These are phyloP conservation scores for Quercus rubra DNA, from an alignment of 306 rosid species.

Conservation along the genomic window DNA sequence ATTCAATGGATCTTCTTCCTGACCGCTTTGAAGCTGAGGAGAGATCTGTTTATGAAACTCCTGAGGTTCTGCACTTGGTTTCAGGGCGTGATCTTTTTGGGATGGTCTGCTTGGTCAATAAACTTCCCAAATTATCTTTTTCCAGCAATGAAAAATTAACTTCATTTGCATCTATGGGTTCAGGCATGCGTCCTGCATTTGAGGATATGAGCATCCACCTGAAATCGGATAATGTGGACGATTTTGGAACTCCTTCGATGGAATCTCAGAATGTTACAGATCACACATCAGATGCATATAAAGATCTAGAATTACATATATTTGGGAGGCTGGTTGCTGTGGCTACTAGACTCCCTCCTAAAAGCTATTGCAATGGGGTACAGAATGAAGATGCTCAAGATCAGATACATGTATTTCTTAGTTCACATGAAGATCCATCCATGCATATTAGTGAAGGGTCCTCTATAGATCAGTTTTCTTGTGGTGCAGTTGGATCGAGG, in stretches of 20 bases:
- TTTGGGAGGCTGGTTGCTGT: conserved; percentile 77
- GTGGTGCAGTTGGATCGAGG: conserved; percentile 39
- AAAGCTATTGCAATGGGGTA: conserved; percentile 28
- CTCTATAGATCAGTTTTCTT: conserved; percentile 26
- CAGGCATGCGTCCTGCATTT: conserved; percentile 29
- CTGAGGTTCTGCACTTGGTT: conserved; percentile 89
- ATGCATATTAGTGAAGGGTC: conserved; percentile 22
- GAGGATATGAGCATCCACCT: conserved; percentile 27
- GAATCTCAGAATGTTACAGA: conserved; percentile 22
- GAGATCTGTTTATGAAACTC: conserved; percentile 82
- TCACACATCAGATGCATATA: conserved; percentile 56
- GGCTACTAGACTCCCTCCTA: conserved; percentile 66
- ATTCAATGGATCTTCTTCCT: conserved; percentile 76
- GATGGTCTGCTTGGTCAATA: conserved; percentile 62
- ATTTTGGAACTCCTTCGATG: conserved; percentile 29
- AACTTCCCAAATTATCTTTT: conserved; percentile 46
- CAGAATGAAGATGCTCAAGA: conserved; percentile 54
- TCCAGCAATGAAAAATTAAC: conserved; percentile 40
- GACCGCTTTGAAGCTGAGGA: conserved; percentile 97
- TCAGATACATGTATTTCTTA: conserved; percentile 69
- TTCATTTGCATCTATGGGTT: conserved; percentile 36
- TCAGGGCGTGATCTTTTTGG: conserved; percentile 97
- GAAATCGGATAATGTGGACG: conserved; percentile 26
- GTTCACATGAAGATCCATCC: conserved; percentile 34
- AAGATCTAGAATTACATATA: conserved; percentile 75